Evolutionary conservation across 805 yeast genomes (phyloP).

Genomic region (Gaillardinia entomophila): DNA sequence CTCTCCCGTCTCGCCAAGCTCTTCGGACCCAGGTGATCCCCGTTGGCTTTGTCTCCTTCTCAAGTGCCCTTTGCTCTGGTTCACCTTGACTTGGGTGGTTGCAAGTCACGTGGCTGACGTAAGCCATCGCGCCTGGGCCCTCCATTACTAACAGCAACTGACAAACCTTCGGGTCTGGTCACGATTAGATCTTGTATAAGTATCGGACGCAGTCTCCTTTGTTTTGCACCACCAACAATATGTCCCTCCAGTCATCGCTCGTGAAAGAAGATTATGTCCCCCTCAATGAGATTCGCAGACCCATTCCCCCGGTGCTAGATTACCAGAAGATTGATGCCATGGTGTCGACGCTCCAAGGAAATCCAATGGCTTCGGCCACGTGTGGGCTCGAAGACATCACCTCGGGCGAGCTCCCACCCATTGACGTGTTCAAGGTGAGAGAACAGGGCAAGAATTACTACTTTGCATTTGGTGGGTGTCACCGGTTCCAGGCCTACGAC

Average conservation of each 20-base stretch:
- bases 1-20: no score
- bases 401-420: constrained; percentile 71
- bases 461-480: constrained; percentile 90
- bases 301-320: constrained; percentile 82
- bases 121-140: no score
- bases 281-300: constrained; percentile 61
- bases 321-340: constrained; percentile 68
- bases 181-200: background rate
- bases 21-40: no score
- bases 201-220: no score
- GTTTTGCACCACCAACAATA: constrained; percentile 19
- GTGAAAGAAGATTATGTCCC: constrained; percentile 58
- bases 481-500: constrained; percentile 83
- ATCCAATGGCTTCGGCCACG: constrained; percentile 59
- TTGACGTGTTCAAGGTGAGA: constrained; percentile 68
- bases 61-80: background rate
- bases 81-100: no score
- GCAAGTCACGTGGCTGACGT: no score
- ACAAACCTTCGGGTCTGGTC: background rate
- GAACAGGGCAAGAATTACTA: constrained; percentile 57
- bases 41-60: no score
- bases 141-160: no score
- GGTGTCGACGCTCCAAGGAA: constrained; percentile 64
- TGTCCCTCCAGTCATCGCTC: constrained; percentile 67
- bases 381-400: constrained; percentile 45